Base-by-base conservation (phyloP, 306 rosid species). In the Vigna unguiculata region DNA sequence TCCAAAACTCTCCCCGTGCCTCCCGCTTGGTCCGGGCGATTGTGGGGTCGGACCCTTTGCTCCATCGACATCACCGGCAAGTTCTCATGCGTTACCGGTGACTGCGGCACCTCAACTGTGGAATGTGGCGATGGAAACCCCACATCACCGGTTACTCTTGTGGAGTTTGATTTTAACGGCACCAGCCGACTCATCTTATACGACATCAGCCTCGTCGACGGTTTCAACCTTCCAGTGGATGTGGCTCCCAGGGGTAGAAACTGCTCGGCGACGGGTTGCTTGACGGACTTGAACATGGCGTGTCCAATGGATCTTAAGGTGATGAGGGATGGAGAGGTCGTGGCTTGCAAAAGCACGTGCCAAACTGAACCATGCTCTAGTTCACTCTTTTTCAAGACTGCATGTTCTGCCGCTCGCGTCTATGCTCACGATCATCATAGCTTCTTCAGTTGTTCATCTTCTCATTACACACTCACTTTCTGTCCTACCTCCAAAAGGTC, bases 181-280 rank as follows among this genome's bases (percentile, higher is more conserved):
- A 84, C 87, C 2, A 79, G n/a, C n/a, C n/a, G n/a, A n/a, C n/a
- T n/a, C n/a, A n/a, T n/a, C 93, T 91, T 88, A 82, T 93, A 84
- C 72, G 97, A 91, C 76, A 96, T 93, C 4, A 93, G 97, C 75
- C 86, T 93, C 2, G 98, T 91, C 2, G 92, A 91, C 62, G 98
- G 98, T 0, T 91, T 85, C 81, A 91, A 91, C 77, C 89, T 93
- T 0, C 88, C 97, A 0, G 79, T 93, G 88, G 32, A 7, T 12
- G 76, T 93, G n/a, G 92, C 40, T 16, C 81, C 96, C 30, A 1
- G 7, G 32, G 21, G 6, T 12, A 15, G 6, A 1, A 54, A 10
- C 16, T 54, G 30, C 32, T 9, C 2, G 2, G 15, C 30, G 32
- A 54, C 15, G 7, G 16, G 16, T 9, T 54, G 61, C 16, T 15